Percentiles rank a stretch among this genome's conserved stretches.
phyloP scores from a whole-genome alignment of 768 basidiomycete species.

The Phallus indusiatus region DNA sequence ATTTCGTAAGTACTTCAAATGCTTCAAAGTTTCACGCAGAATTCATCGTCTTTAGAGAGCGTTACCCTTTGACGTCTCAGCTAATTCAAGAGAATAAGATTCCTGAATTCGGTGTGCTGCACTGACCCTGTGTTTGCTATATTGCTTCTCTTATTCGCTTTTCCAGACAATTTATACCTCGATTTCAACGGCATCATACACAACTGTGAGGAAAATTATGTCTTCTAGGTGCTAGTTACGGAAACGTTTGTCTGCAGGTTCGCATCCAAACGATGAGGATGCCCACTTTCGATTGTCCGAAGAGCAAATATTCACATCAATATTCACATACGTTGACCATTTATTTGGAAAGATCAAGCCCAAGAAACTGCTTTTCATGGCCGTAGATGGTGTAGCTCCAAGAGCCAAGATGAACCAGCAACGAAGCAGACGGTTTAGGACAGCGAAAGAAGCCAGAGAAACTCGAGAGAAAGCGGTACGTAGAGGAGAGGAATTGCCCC shows the following conservation, averaged over 20 bases:
- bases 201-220: conserved; percentile 39
- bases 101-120: conserved; percentile 79
- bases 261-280: conserved; percentile 95
- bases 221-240: neutral
- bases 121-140: conserved; percentile 10
- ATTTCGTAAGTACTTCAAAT: conserved; percentile 59
- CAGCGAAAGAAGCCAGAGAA: conserved; percentile 88
- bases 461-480: conserved; percentile 74
- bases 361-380: conserved; percentile 97
- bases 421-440: conserved; percentile 84
- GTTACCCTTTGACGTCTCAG: conserved; percentile 97
- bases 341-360: conserved; percentile 97
- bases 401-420: conserved; percentile 99
- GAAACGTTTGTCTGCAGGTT: conserved; percentile 38
- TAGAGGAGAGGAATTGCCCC: conserved; percentile 86
- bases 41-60: conserved; percentile 50
- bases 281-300: conserved; percentile 93
- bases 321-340: conserved; percentile 95
- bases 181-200: conserved; percentile 94
- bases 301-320: conserved; percentile 94
- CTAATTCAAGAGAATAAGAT: conserved; percentile 98
- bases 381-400: conserved; percentile 94
- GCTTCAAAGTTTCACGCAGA: neutral
- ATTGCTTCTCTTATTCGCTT: neutral
- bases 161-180: conserved; percentile 76